Evolutionary conservation across 176 grass and related monocot genomes (phyloP), one percentile per base, ranked within the genome.

Genomic region (Secale cereale): DNA sequence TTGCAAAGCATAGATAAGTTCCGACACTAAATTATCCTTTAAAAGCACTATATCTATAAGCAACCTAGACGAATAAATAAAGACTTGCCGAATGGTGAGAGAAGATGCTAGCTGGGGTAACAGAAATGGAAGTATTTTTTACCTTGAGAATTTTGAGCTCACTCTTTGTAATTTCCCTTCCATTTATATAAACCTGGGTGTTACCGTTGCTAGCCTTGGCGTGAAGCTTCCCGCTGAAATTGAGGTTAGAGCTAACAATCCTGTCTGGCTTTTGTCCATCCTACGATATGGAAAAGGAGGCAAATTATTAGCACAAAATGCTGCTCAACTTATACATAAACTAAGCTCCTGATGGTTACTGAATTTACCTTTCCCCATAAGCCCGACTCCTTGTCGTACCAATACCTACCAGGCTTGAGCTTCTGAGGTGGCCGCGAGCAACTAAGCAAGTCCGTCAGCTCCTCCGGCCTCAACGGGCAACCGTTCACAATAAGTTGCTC

Each of bases 331-430:
- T 63, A 68, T 17, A 31, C 15, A 79, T 8, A 80, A 61, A 10
- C 6, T 76, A 19, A 29, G 40, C 0, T 37, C 3, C 35, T 19
- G 59, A 20, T 23, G 10, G 25, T 26, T 50, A 37, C 19, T 50
- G 17, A 52, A 79, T 85, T 89, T 87, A 87, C 96, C 87, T 95
- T 95, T 89, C 97, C 97, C 93, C 97, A 98, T 69, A 98, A 80
- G 19, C 95, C 95, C 1, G 92, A 94, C 88, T 98, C 95, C 77
- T 98, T 98, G 72, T 98, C 95, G 36, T 98, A 98, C 95, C 95
- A 98, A 77, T 98, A 98, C 14, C 82, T 92, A 16, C 95, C 95
- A 40, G 95, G 95, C 66, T 94, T 98, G 50, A 98, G 88, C 22
- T 94, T 98, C 52, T 90, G 90, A 39, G 95, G 95, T 37, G 95